Evolutionary conservation across 2,329 filamentous ascomycete genomes (phyloP).

Genomic region (Penicillium janthinellum): DNA sequence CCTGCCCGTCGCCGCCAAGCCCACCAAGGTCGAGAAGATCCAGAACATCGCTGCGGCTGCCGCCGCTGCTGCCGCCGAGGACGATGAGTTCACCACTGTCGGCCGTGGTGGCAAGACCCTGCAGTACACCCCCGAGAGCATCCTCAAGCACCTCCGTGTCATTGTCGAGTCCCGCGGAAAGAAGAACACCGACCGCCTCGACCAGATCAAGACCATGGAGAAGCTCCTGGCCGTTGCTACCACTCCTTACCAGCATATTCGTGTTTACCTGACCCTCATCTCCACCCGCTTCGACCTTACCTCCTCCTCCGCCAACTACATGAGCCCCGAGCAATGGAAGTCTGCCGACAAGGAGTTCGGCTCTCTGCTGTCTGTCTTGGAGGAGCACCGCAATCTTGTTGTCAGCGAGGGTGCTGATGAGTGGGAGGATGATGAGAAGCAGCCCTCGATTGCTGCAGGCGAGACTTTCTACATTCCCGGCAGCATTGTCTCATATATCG

Average conservation of each 20-base stretch:
- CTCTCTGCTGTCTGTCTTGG: slow-evolving; percentile 74
- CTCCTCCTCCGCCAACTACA: slow-evolving; percentile 70
- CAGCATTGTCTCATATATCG: slow-evolving; percentile 90
- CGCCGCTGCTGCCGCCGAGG: slow-evolving; percentile 60
- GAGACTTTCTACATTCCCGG: slow-evolving; percentile 90
- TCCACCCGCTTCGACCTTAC: slow-evolving; percentile 94
- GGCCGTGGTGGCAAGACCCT: slow-evolving; percentile 86
- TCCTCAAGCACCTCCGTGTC: slow-evolving; percentile 90
- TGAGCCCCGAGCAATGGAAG: slow-evolving; percentile 98
- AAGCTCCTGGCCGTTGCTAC: slow-evolving; percentile 86
- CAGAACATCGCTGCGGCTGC: slow-evolving; percentile 49
- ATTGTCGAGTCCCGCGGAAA: slow-evolving; percentile 96
- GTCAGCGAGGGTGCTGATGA: slow-evolving; percentile 92
- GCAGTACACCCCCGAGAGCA: slow-evolving; percentile 94
- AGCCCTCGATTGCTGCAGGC: slow-evolving; percentile 69
- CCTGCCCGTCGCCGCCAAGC: slow-evolving; percentile 52
- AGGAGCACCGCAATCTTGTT: slow-evolving; percentile 76
- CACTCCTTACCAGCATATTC: slow-evolving; percentile 91
- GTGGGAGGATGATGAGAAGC: slow-evolving; percentile 98
- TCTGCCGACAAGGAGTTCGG: slow-evolving; percentile 84
- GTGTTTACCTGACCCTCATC: slow-evolving; percentile 86
- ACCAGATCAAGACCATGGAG: slow-evolving; percentile 98
- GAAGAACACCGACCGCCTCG: slow-evolving; percentile 94
- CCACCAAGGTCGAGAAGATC: slow-evolving; percentile 47
- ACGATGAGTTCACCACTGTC: slow-evolving; percentile 86